phyloP scores from a whole-genome alignment of 1,284 basidiomycete genomes.

The Pisolithus thermaeus region DNA sequence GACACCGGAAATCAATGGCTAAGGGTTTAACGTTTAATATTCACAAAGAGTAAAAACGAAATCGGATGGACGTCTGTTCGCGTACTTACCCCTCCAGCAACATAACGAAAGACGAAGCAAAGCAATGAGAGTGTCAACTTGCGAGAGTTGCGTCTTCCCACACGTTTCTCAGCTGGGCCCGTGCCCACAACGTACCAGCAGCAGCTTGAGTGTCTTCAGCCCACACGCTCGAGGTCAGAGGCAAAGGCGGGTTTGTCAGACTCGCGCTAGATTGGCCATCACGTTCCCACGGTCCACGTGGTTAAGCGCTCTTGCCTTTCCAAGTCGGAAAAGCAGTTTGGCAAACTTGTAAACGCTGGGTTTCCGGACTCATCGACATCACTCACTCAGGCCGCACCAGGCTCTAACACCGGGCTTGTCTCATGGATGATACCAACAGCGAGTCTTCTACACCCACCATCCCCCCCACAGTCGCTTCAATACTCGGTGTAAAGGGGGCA shows the following conservation, averaged over 20 bases:
- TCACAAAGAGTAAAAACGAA: too few relatives aligned
- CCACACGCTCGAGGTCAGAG: too few relatives aligned
- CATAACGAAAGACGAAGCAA: too few relatives aligned
- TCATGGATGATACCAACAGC: conserved; percentile 28
- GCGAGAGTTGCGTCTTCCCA: too few relatives aligned
- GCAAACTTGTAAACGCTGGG: conserved; percentile 4
- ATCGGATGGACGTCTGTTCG: too few relatives aligned
- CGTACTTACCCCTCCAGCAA: too few relatives aligned
- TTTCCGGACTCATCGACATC: conserved; percentile 5
- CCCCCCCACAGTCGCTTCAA: conserved; percentile 32
- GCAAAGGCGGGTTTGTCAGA: background rate
- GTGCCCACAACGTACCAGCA: too few relatives aligned
- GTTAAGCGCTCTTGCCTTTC: conserved; percentile 1
- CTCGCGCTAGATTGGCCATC: background rate
- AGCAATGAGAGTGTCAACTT: too few relatives aligned
- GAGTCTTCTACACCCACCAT: conserved; percentile 18
- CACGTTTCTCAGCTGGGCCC: too few relatives aligned
- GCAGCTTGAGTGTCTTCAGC: too few relatives aligned
- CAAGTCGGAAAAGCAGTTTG: conserved; percentile 10
- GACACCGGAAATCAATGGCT: too few relatives aligned
- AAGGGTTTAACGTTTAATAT: too few relatives aligned
- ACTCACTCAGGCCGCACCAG: conserved; percentile 5
- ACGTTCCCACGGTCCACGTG: conserved; percentile 7
- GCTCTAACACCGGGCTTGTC: conserved; percentile 10
- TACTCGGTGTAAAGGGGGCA: conserved; percentile 49